phyloP scores from a whole-genome alignment of 345 rosid genomes.

The Trapa incisa region DNA sequence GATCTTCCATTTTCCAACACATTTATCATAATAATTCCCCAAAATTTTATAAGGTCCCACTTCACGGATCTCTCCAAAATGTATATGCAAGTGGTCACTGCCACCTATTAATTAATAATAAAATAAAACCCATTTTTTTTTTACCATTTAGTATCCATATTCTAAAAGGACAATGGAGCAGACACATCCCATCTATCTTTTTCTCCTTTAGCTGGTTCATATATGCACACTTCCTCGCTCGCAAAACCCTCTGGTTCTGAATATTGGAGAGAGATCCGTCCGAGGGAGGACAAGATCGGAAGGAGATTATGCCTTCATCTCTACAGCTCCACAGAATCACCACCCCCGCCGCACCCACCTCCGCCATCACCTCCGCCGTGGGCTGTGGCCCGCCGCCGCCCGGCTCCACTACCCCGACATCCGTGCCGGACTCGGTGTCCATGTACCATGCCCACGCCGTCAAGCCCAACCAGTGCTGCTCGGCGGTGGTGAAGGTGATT shows the following conservation, averaged over 20 bases:
- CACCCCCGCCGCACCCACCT: conserved; percentile 9
- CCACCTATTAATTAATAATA: too few species aligned
- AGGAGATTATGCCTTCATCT: conserved; percentile 45
- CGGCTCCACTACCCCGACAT: conserved; percentile 6
- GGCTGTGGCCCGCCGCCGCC: conserved; percentile 20
- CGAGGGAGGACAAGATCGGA: too few species aligned
- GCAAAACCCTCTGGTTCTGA: background rate
- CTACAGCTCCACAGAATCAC: conserved; percentile 45
- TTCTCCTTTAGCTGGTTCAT: background rate
- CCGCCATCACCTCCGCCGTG: conserved; percentile 18
- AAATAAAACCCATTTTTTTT: too few species aligned
- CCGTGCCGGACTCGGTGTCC: conserved; percentile 30
- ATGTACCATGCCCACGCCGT: conserved; percentile 50
- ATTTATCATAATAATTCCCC: background rate
- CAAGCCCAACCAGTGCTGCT: conserved; percentile 60
- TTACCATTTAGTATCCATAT: too few species aligned
- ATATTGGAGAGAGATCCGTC: too few species aligned
- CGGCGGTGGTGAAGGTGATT: conserved; percentile 46
- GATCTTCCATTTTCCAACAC: conserved; percentile 16
- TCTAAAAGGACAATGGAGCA: too few species aligned
- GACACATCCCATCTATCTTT: background rate
- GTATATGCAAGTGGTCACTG: too few species aligned
- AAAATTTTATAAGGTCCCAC: background rate
- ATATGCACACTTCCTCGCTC: background rate
- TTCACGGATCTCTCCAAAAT: too few species aligned